phyloP scores from a whole-genome alignment of 2,329 filamentous ascomycete genomes.

The Stachybotrys elegans region DNA sequence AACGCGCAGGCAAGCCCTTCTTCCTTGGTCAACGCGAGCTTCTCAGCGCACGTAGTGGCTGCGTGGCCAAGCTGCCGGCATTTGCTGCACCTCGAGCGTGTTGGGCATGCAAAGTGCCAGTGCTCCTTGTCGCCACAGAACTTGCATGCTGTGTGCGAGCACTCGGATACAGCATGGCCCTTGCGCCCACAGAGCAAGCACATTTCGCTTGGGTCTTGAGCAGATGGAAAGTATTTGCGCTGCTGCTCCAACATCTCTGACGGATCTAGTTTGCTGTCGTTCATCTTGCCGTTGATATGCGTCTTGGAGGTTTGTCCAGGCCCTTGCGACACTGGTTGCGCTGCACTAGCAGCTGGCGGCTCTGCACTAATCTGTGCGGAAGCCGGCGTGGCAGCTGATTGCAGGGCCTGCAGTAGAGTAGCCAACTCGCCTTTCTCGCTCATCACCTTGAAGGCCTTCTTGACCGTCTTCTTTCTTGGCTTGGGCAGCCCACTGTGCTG shows the following conservation, averaged over 20 bases:
- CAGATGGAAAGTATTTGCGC: constrained; percentile 47
- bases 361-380: too few species aligned
- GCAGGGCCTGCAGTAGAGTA: constrained; percentile 14
- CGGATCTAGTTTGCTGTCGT: neutral
- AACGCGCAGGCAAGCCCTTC: constrained; percentile 56
- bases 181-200: constrained; percentile 48
- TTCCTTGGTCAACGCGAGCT: constrained; percentile 44
- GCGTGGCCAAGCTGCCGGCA: constrained; percentile 61
- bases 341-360: neutral
- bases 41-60: constrained; percentile 47
- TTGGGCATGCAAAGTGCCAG: constrained; percentile 45
- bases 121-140: constrained; percentile 44
- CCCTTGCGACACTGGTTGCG: neutral
- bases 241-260: constrained; percentile 26
- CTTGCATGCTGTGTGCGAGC: constrained; percentile 41
- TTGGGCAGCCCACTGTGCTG: constrained; percentile 20
- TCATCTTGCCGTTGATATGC: neutral
- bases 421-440: constrained; percentile 19
- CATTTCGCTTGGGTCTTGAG: constrained; percentile 33
- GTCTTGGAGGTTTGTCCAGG: neutral
- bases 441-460: constrained; percentile 20
- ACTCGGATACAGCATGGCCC: constrained; percentile 40
- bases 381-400: constrained; percentile 3
- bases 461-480: constrained; percentile 26
- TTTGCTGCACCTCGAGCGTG: constrained; percentile 45